These are phyloP conservation scores for Lactifluus rugatus DNA, from an alignment of 768 basidiomycete species.

Conservation along the genomic window DNA sequence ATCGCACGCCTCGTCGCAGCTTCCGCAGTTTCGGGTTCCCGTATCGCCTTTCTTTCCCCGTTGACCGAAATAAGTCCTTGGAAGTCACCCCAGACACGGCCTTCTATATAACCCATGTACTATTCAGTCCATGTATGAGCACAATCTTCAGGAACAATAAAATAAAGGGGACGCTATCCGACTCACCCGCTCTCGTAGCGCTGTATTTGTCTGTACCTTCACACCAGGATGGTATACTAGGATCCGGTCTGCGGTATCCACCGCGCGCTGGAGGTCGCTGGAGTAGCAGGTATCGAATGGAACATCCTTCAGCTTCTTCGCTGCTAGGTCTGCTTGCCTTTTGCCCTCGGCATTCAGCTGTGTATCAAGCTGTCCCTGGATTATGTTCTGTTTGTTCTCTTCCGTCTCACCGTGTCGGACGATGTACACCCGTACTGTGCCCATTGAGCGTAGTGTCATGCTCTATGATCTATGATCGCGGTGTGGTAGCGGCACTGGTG, in stretches of 20 bases:
- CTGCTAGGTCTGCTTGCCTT: conserved; percentile 49
- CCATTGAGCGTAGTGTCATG: conserved; percentile 18
- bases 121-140: conserved; percentile 21
- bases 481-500: neutral
- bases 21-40: conserved; percentile 15
- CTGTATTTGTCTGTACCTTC: conserved; percentile 33
- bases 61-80: neutral
- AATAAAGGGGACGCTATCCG: neutral
- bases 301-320: conserved; percentile 41
- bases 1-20: conserved; percentile 33
- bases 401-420: conserved; percentile 76
- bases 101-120: conserved; percentile 58
- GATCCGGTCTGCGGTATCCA: conserved; percentile 62
- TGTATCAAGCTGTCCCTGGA: conserved; percentile 73
- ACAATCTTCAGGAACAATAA: neutral
- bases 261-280: conserved; percentile 65
- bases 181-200: conserved; percentile 58
- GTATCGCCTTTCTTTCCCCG: conserved; percentile 7
- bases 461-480: neutral
- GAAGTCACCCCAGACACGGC: conserved; percentile 23
- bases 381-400: conserved; percentile 48
- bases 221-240: conserved; percentile 43
- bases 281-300: conserved; percentile 52
- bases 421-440: conserved; percentile 44
- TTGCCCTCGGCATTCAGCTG: conserved; percentile 51